Conservation (phyloP, 352 stramenopile genomes). For the Phytopythium helicoides region DNA sequence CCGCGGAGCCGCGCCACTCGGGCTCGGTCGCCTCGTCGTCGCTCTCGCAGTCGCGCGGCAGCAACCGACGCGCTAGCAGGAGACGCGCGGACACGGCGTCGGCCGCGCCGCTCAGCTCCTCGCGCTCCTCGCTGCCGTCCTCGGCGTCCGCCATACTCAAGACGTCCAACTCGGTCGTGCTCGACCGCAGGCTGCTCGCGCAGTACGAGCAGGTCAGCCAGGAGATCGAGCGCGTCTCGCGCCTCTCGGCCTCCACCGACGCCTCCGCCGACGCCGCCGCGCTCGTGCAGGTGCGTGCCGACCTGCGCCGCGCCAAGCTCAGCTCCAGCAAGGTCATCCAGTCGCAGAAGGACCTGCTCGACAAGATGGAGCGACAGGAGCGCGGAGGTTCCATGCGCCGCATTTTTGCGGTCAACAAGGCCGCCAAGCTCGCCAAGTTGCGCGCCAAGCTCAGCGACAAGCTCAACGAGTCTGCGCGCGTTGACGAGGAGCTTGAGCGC, state of each 20-base stretch:
- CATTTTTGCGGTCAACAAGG: constrained; percentile 70
- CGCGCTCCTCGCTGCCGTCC: constrained; percentile 32
- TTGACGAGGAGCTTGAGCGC: constrained; percentile 63
- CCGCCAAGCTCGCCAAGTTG: constrained; percentile 71
- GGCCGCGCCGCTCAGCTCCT: constrained; percentile 9
- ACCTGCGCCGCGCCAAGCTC: constrained; percentile 58
- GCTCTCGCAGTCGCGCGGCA: constrained; percentile 10
- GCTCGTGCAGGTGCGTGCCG: constrained; percentile 33
- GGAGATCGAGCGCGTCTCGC: constrained; percentile 71
- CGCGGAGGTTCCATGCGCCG: constrained; percentile 46
- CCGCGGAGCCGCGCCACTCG: constrained; percentile 6
- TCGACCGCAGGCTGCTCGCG: constrained; percentile 64
- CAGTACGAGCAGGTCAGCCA: constrained; percentile 78
- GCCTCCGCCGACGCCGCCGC: constrained; percentile 13
- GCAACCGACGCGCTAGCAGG: constrained; percentile 12
- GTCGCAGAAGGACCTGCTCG: constrained; percentile 75
- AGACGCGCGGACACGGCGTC: constrained; percentile 30
- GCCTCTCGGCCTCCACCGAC: constrained; percentile 25
- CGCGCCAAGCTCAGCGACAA: constrained; percentile 70
- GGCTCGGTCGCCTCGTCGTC: constrained; percentile 6
- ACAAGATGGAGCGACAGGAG: constrained; percentile 81
- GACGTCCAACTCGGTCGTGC: constrained; percentile 21
- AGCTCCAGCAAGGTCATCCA: constrained; percentile 76
- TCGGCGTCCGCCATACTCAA: constrained; percentile 15
- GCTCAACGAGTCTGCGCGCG: constrained; percentile 58